A percentile compares a stretch with the other conserved stretches of the same genome.
Conservation (phyloP, 768 basidiomycete genomes). For the Naematelia encephala region DNA sequence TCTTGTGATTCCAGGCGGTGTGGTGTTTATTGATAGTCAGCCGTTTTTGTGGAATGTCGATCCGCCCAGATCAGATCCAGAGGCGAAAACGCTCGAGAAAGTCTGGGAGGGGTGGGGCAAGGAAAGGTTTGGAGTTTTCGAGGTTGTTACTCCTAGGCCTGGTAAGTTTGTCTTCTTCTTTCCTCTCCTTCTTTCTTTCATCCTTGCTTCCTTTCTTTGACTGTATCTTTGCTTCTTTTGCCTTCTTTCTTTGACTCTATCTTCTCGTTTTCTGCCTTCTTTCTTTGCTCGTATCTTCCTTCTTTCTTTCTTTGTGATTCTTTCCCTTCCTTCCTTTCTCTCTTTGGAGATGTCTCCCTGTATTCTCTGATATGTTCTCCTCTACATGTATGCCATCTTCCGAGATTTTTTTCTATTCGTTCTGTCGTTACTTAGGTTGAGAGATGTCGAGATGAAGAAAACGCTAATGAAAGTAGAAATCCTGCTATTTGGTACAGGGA, state of each 20-base stretch:
- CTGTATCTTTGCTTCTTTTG: too few species aligned
- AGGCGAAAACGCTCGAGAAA: slow-evolving; percentile 14
- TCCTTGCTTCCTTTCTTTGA: background rate
- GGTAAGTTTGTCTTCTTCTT: slow-evolving; percentile 57
- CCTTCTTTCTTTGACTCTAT: too few species aligned
- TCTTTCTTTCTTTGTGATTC: too few species aligned
- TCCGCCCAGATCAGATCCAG: slow-evolving; percentile 41
- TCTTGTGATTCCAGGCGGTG: slow-evolving; percentile 69
- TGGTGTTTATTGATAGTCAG: slow-evolving; percentile 78
- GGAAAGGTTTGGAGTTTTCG: slow-evolving; percentile 75
- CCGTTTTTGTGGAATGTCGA: slow-evolving; percentile 90
- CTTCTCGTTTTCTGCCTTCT: too few species aligned
- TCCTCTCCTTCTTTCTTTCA: background rate
- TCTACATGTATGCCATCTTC: too few species aligned
- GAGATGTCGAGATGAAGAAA: background rate
- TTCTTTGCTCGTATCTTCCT: too few species aligned
- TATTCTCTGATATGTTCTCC: too few species aligned
- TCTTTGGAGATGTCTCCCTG: too few species aligned
- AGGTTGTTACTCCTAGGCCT: slow-evolving; percentile 76
- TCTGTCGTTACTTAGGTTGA: too few species aligned
- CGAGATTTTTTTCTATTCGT: too few species aligned
- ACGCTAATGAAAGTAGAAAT: slow-evolving; percentile 63
- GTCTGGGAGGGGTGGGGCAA: slow-evolving; percentile 60
- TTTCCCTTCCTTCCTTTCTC: too few species aligned
- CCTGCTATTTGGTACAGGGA: slow-evolving; percentile 81